Conservation (phyloP, 2,329 filamentous ascomycete species). For the Epichloe baconii region DNA sequence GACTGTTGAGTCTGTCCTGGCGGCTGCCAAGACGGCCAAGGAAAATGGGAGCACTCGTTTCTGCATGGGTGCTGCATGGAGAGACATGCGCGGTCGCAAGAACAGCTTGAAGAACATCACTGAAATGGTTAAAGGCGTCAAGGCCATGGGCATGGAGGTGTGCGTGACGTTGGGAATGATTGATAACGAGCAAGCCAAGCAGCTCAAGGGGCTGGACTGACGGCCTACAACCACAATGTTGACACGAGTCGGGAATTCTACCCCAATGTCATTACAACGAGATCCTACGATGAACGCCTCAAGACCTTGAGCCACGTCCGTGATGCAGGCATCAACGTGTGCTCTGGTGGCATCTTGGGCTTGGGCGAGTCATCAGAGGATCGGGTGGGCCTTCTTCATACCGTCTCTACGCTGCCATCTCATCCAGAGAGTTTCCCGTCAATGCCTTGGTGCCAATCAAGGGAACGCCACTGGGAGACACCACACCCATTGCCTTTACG, state of each 20-base stretch:
- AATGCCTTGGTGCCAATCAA: slow-evolving; percentile 86
- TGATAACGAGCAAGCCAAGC: slow-evolving; percentile 63
- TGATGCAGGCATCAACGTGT: slow-evolving; percentile 79
- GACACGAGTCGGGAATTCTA: slow-evolving; percentile 87
- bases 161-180: slow-evolving; percentile 96
- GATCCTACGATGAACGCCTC: slow-evolving; percentile 77
- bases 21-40: slow-evolving; percentile 63
- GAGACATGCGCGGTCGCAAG: slow-evolving; percentile 86
- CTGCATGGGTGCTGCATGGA: slow-evolving; percentile 91
- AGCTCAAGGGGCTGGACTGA: slow-evolving; percentile 74
- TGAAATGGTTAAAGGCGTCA: slow-evolving; percentile 72
- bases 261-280: slow-evolving; percentile 71
- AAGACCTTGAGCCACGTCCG: slow-evolving; percentile 68
- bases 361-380: slow-evolving; percentile 69
- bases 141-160: slow-evolving; percentile 73
- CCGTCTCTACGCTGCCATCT: slow-evolving; percentile 63
- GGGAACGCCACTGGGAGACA: slow-evolving; percentile 72
- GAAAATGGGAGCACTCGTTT: slow-evolving; percentile 80
- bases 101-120: slow-evolving; percentile 73
- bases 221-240: slow-evolving; percentile 90
- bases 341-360: slow-evolving; percentile 78
- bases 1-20: slow-evolving; percentile 67
- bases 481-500: slow-evolving; percentile 60
- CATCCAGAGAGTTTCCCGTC: slow-evolving; percentile 84
- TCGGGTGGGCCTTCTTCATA: slow-evolving; percentile 72